Percentiles rank a stretch among this genome's conserved stretches.
Conservation (phyloP, 345 rosid species). For the Populus ilicifolia region DNA sequence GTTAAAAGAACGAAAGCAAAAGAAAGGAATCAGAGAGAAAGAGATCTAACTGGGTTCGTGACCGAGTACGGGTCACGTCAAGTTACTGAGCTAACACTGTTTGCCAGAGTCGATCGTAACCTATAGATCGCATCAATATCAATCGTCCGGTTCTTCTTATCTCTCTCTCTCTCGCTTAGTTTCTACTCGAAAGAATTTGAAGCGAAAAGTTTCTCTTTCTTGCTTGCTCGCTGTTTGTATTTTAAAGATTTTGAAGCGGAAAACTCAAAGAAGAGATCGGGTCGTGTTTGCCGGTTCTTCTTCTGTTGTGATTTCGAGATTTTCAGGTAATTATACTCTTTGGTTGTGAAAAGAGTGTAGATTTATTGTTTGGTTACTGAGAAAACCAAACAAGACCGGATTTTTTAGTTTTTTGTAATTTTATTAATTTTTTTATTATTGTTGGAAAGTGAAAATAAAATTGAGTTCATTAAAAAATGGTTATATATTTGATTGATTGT, state of each 20-base stretch:
- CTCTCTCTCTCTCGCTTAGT: constrained; percentile 4
- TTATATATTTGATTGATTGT: neutral
- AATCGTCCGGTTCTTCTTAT: constrained; percentile 22
- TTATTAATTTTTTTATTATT: neutral
- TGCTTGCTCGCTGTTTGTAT: neutral
- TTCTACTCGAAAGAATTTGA: neutral
- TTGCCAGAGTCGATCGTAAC: constrained; percentile 19
- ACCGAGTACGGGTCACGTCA: constrained; percentile 30
- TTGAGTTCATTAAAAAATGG: constrained; percentile 1
- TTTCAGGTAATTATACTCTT: constrained; percentile 8
- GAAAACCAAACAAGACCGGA: neutral
- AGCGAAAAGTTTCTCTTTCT: constrained; percentile 7
- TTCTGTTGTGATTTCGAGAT: neutral
- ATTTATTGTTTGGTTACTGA: constrained; percentile 17
- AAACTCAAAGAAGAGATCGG: constrained; percentile 5
- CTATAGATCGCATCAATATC: constrained; percentile 22
- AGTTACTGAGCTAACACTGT: constrained; percentile 20
- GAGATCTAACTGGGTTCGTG: constrained; percentile 44
- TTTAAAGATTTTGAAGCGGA: neutral
- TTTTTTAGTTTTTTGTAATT: neutral
- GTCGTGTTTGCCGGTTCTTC: constrained; percentile 2
- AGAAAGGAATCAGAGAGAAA: constrained; percentile 22
- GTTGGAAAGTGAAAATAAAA: neutral
- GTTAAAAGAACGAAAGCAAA: neutral
- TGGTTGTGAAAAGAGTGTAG: neutral